Conservation (phyloP, 2,329 filamentous ascomycete species). For the Fusarium tuaranense region DNA sequence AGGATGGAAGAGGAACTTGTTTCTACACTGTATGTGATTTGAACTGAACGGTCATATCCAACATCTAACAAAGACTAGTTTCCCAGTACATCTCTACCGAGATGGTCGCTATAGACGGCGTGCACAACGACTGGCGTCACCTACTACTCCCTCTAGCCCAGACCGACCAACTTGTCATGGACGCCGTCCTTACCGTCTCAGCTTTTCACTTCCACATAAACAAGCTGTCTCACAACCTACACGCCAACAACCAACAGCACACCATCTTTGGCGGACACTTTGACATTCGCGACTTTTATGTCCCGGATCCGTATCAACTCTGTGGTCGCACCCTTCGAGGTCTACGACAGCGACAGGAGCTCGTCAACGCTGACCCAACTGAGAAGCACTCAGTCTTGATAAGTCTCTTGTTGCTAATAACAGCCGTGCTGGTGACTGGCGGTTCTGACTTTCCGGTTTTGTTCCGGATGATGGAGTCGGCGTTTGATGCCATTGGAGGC, state of each 20-base stretch:
- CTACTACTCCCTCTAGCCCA: constrained; percentile 38
- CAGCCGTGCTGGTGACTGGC: constrained; percentile 42
- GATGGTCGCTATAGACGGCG: constrained; percentile 43
- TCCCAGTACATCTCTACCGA: constrained; percentile 38
- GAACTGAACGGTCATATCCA: rapidly evolving
- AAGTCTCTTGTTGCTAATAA: constrained; percentile 40
- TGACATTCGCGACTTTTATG: neutral
- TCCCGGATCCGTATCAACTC: constrained; percentile 27
- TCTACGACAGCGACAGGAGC: constrained; percentile 30
- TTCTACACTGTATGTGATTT: constrained; percentile 28
- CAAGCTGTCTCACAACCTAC: neutral
- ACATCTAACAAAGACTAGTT: constrained; percentile 4
- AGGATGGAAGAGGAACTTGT: constrained; percentile 27
- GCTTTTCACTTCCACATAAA: constrained; percentile 36
- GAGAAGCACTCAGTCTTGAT: constrained; percentile 37
- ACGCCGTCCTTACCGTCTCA: constrained; percentile 35
- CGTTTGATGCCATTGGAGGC: constrained; percentile 43
- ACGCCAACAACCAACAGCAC: neutral
- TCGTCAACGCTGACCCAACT: constrained; percentile 9
- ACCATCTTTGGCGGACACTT: neutral
- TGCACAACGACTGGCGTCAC: constrained; percentile 42
- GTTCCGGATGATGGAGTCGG: constrained; percentile 43
- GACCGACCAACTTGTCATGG: constrained; percentile 35
- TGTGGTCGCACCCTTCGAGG: constrained; percentile 31
- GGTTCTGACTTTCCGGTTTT: constrained; percentile 43